A percentile compares a stretch with the other conserved stretches of the same genome.
Conservation (phyloP, 2,329 filamentous ascomycete genomes). For the Aspergillus carbonarius region DNA sequence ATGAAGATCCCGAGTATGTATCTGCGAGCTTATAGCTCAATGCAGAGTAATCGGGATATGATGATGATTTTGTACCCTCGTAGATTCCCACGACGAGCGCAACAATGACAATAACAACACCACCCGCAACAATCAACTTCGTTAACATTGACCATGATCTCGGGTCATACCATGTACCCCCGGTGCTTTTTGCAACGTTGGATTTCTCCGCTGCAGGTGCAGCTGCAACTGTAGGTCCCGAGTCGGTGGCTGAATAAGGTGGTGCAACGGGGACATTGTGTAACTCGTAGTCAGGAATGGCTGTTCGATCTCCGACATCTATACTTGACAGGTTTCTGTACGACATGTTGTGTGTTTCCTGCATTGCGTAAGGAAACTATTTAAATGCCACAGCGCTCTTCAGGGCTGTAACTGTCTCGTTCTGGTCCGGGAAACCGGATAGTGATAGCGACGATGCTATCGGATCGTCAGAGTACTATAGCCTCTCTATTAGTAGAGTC, state of each 20-base stretch:
- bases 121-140: background rate
- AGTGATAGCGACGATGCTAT: background rate
- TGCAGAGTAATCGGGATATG: background rate
- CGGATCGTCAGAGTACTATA: background rate
- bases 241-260: background rate
- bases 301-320: background rate
- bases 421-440: background rate
- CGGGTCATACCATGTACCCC: background rate
- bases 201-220: background rate
- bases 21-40: background rate
- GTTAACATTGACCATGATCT: background rate
- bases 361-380: background rate
- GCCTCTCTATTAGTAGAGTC: background rate
- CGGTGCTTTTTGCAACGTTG: background rate
- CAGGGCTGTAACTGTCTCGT: background rate
- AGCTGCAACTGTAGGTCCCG: background rate
- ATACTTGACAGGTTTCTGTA: background rate
- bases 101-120: background rate
- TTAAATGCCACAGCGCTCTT: background rate
- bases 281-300: background rate
- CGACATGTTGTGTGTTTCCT: background rate
- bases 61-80: background rate
- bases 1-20: slow-evolving; percentile 1
- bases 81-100: background rate
- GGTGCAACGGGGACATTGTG: background rate